A percentile compares a stretch with the other conserved stretches of the same genome.
Conservation (phyloP, 73 alveolate species). For the Uronychia binucleata region DNA sequence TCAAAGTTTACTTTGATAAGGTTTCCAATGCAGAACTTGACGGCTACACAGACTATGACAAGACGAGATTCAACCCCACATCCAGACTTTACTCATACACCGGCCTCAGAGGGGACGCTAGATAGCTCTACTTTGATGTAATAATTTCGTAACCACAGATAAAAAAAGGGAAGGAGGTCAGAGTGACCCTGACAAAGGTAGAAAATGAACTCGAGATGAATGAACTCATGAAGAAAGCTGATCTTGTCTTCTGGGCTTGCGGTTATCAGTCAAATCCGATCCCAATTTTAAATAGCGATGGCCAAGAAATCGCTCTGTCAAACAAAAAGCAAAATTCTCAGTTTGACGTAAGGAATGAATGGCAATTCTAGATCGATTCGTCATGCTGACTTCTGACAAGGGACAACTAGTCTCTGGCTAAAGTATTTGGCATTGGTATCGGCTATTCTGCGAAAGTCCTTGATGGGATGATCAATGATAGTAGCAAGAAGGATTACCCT, state of each 20-base stretch:
- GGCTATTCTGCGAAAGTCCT: too few species aligned
- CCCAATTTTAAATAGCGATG: not conserved
- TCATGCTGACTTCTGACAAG: not conserved
- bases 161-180: too few species aligned
- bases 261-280: not conserved
- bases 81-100: not conserved
- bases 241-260: conserved; percentile 4
- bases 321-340: not conserved
- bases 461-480: too few species aligned
- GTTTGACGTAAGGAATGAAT: not conserved
- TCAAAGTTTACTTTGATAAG: conserved; percentile 35
- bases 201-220: not conserved
- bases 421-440: conserved; percentile 6
- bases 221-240: not conserved
- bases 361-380: not conserved
- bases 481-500: too few species aligned
- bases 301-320: not conserved
- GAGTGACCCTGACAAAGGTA: too few species aligned
- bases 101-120: conserved; percentile 8
- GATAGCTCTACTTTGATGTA: not conserved
- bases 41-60: conserved; percentile 22
- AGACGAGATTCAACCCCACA: not conserved
- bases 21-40: conserved; percentile 39
- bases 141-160: not conserved
- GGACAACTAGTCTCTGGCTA: not conserved